Conservation (phyloP, 495 filamentous ascomycete species). For the Sphaerosporella brunnea region DNA sequence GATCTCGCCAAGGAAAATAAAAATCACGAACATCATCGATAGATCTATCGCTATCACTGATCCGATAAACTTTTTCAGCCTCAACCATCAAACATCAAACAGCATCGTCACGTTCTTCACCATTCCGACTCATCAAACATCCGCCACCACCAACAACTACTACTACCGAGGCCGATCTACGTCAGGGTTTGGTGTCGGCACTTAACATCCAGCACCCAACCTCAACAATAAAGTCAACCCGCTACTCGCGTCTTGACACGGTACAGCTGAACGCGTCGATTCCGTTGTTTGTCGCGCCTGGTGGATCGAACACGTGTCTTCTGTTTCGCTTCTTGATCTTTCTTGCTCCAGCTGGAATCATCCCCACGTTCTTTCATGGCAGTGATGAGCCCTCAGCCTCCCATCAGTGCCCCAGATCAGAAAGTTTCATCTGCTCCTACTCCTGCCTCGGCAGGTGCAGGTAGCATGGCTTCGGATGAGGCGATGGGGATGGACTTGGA, state of each 20-base stretch:
- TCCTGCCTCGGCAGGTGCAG: conserved; percentile 21
- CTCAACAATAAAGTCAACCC: not conserved
- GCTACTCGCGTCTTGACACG: conserved; percentile 2
- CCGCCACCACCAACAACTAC: not conserved
- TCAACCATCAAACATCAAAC: too few relatives aligned
- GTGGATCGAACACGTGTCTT: conserved; percentile 21
- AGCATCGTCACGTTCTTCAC: conserved; percentile 1
- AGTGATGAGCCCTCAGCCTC: conserved; percentile 27
- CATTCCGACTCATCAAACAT: not conserved
- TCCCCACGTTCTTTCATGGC: conserved; percentile 20
- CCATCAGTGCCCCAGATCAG: conserved; percentile 21
- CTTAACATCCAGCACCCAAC: too few relatives aligned
- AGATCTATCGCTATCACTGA: not conserved
- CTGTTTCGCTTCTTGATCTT: conserved; percentile 7
- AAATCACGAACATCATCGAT: not conserved
- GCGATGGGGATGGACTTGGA: conserved; percentile 28
- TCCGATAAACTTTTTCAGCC: conserved; percentile 8
- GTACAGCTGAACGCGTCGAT: conserved; percentile 14
- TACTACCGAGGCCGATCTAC: too few relatives aligned
- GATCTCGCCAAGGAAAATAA: not conserved
- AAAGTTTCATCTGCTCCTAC: conserved; percentile 22
- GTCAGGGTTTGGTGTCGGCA: too few relatives aligned
- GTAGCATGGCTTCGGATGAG: conserved; percentile 24
- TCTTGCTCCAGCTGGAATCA: not conserved
- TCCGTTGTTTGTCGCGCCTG: conserved; percentile 17